Evolutionary conservation across 352 stramenopile species (phyloP).

Genomic region (Saprolegnia diclina): DNA sequence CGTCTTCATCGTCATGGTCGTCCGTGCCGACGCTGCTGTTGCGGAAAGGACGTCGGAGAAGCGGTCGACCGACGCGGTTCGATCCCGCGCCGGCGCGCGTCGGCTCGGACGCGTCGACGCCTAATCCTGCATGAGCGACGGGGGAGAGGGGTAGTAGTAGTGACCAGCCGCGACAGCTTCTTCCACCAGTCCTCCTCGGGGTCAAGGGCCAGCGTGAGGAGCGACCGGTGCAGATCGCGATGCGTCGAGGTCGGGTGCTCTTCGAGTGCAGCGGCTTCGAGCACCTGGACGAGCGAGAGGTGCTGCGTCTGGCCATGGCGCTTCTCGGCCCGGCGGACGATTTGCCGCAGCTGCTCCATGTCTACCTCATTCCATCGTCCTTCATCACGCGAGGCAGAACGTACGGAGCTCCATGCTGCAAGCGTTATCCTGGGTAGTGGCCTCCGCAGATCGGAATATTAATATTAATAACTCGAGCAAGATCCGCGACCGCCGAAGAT

Average conservation of each 20-base stretch:
- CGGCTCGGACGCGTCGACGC: no score
- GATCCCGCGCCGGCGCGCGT: no score
- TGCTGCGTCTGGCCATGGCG: background rate
- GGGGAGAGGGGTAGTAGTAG: no score
- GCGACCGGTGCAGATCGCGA: background rate
- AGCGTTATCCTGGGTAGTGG: background rate
- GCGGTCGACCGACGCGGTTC: background rate
- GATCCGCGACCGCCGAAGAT: background rate
- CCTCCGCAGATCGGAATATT: background rate
- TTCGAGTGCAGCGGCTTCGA: background rate
- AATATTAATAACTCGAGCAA: background rate
- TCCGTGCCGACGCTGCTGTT: no score
- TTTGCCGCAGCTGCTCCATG: background rate
- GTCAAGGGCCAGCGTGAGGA: background rate
- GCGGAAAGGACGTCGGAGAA: background rate
- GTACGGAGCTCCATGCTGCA: background rate
- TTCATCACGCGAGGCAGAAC: background rate
- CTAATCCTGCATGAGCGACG: no score
- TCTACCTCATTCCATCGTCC: background rate
- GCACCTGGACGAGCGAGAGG: background rate
- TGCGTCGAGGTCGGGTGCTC: background rate
- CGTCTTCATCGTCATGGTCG: no score
- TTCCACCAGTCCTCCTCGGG: background rate
- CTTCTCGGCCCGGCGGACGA: background rate
- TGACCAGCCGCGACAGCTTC: background rate